Conservation (phyloP, 2,329 filamentous ascomycete genomes). For the Lachnellula occidentalis region DNA sequence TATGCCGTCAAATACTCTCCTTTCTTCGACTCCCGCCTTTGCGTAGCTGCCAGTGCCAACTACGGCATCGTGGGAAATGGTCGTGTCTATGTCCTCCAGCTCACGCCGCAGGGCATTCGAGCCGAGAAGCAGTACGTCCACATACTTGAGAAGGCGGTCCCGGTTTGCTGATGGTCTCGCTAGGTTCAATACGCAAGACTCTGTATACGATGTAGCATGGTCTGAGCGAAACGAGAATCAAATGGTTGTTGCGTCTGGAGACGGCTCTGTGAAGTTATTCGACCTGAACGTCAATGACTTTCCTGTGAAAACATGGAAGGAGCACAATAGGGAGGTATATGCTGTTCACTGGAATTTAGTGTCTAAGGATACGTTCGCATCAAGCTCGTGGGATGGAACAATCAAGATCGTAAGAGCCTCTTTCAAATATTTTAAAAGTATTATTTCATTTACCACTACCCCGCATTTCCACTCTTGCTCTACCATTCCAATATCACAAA, state of each 20-base stretch:
- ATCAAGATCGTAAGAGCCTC: constrained; percentile 66
- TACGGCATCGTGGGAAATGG: constrained; percentile 97
- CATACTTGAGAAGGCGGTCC: neutral
- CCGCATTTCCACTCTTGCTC: neutral
- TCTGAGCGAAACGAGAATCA: constrained; percentile 97
- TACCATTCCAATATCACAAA: neutral
- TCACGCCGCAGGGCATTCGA: constrained; percentile 78
- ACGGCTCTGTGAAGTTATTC: constrained; percentile 92
- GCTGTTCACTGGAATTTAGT: constrained; percentile 89
- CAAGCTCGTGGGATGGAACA: constrained; percentile 92
- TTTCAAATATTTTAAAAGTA: neutral
- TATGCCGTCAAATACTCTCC: constrained; percentile 98
- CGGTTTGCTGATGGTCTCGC: neutral
- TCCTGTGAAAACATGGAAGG: constrained; percentile 85
- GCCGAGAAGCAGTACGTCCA: constrained; percentile 68
- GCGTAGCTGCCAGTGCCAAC: constrained; percentile 86
- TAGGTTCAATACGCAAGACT: constrained; percentile 95
- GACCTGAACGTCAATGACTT: constrained; percentile 76
- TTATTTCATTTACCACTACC: constrained; percentile 1
- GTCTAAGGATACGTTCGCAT: constrained; percentile 84
- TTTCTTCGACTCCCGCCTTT: constrained; percentile 92
- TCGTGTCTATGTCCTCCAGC: constrained; percentile 73
- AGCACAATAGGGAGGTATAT: constrained; percentile 91
- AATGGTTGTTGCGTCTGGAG: constrained; percentile 79
- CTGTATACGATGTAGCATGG: constrained; percentile 91